These are phyloP conservation scores for Russula dissimulans DNA, from an alignment of 768 basidiomycete genomes.

Conservation along the genomic window DNA sequence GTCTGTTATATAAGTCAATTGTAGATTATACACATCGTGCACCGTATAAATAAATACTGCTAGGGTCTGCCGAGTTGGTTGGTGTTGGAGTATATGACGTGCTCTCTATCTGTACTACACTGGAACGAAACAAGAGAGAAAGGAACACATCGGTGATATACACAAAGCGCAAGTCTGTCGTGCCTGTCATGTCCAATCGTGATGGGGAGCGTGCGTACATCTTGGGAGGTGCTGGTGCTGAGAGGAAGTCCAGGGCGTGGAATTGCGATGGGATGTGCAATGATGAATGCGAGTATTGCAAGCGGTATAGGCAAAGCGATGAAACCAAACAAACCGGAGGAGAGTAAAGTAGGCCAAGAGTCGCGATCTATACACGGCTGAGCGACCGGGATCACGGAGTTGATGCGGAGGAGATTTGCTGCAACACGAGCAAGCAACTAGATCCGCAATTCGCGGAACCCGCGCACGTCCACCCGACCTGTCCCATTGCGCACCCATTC, in stretches of 20 bases:
- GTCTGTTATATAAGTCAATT: constrained; percentile 14
- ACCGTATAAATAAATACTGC: constrained; percentile 18
- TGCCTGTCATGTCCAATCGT: constrained; percentile 5
- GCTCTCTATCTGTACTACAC: constrained; percentile 14
- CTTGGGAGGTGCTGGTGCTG: neutral
- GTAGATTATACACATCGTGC: constrained; percentile 18
- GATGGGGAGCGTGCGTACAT: constrained; percentile 1
- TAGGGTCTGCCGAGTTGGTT: constrained; percentile 7
- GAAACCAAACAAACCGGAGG: neutral
- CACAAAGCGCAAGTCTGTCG: constrained; percentile 10
- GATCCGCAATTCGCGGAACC: constrained; percentile 72
- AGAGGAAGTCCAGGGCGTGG: neutral
- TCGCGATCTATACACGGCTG: neutral
- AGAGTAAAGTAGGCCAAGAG: neutral
- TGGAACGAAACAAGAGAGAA: neutral
- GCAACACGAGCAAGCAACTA: constrained; percentile 17
- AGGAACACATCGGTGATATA: constrained; percentile 10
- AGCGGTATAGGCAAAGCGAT: neutral
- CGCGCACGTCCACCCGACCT: constrained; percentile 65
- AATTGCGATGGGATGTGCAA: neutral
- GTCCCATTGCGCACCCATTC: constrained; percentile 63
- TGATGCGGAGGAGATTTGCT: neutral
- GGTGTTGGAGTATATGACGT: neutral
- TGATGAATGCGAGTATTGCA: constrained; percentile 4
- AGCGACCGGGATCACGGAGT: neutral